phyloP scores from a whole-genome alignment of 2,329 filamentous ascomycete genomes.

The Ascochyta fabae region DNA sequence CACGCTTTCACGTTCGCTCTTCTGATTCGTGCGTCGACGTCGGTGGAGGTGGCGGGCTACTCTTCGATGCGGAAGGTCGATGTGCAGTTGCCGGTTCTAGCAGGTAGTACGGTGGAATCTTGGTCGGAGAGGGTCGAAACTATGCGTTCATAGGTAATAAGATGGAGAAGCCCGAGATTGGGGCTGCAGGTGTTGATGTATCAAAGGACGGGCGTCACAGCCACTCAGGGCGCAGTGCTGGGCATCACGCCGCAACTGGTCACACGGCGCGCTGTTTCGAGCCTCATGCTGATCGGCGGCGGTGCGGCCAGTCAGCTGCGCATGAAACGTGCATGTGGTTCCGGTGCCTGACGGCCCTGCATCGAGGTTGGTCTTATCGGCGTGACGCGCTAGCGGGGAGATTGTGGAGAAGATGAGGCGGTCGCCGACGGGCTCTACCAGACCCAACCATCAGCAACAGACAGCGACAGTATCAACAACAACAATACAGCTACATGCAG shows the following conservation, averaged over 20 bases:
- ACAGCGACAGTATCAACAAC: too few species aligned
- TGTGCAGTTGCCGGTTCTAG: slow-evolving; percentile 10
- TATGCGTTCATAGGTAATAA: slow-evolving; percentile 10
- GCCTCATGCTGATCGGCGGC: slow-evolving; percentile 41
- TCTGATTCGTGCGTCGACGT: slow-evolving; percentile 29
- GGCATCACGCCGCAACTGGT: slow-evolving; percentile 32
- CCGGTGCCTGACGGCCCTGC: slow-evolving; percentile 23
- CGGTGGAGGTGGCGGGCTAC: slow-evolving; percentile 8
- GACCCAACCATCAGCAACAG: not conserved
- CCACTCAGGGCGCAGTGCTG: slow-evolving; percentile 44
- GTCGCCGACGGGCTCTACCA: not conserved
- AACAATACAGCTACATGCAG: too few species aligned
- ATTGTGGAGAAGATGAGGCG: slow-evolving; percentile 15
- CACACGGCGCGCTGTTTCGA: slow-evolving; percentile 39
- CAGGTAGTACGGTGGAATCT: slow-evolving; percentile 9
- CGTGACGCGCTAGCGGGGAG: slow-evolving; percentile 9
- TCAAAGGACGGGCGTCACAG: slow-evolving; percentile 30
- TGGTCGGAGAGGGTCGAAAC: not conserved
- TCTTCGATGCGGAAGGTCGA: slow-evolving; percentile 31
- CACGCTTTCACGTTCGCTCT: slow-evolving; percentile 26
- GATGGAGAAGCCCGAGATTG: slow-evolving; percentile 5
- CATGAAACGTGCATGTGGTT: slow-evolving; percentile 15
- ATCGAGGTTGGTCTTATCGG: slow-evolving; percentile 14
- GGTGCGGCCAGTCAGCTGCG: slow-evolving; percentile 33
- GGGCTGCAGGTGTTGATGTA: slow-evolving; percentile 16